Evolutionary conservation across 2,329 filamentous ascomycete genomes (phyloP), one percentile per base, ranked within the genome.

Genomic region (Botrytis porri): DNA sequence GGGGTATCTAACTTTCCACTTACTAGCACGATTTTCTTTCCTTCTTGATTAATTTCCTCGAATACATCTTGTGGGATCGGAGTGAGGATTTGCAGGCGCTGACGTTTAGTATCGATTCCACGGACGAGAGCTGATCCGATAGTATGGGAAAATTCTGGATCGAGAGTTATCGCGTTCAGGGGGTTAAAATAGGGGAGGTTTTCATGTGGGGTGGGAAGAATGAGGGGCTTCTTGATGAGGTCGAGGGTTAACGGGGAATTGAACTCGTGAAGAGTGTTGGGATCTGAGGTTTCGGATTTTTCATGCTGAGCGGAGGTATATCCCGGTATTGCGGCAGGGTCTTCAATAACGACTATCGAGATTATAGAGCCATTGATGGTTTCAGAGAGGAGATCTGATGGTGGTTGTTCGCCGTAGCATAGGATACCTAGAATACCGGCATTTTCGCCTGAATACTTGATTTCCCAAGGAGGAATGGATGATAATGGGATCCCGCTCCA

Each of bases 291-390:
- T 6, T 72, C 37, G 7, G 61, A 65, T 6, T 70, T 22, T 5
- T 72, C 71, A 32, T 70, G 32, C 5, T 63, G 54, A 39, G 48
- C n/a, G 22, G 41, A 32, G 2, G 71, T 45, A 71, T 83, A 77
- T 18, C 80, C 79, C 16, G 83, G 80, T 71, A 90, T 86, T 3
- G 88, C 88, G 35, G 80, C 80, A 0, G 80, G 74, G 35, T 86
- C 85, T 70, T 92, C 88, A 12, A 93, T 83, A 43, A 80, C 85
- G 0, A 93, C 88, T 10, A 93, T 83, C 0, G 92, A 90, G 0
- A 95, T 82, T 0, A 94, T 80, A n/a, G 88, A 87, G 25, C 93
- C 93, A 76, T 93, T 90, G 61, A 95, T 87, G 0, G 90, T 85
- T 59, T 92, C 89, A 0, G 85, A 83, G 1, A 95, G 81, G 10